These are phyloP conservation scores for Durio zibethinus DNA, from an alignment of 345 rosid species.

Conservation along the genomic window DNA sequence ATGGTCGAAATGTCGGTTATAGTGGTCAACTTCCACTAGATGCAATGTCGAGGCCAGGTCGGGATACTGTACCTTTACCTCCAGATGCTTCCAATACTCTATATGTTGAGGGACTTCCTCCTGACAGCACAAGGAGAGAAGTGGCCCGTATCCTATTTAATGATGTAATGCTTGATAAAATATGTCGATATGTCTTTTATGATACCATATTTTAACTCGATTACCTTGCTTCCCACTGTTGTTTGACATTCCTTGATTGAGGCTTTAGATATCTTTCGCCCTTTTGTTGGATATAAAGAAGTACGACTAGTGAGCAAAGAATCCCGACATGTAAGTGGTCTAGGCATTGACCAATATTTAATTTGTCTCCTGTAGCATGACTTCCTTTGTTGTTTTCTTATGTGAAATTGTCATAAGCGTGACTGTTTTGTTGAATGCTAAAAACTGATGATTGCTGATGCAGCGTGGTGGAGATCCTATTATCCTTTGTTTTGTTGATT, in stretches of 20 bases:
- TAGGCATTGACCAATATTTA: neutral
- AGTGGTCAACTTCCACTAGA: conserved; percentile 33
- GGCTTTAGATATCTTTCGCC: conserved; percentile 74
- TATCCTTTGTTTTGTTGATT: conserved; percentile 87
- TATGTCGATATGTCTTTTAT: neutral
- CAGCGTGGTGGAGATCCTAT: conserved; percentile 84
- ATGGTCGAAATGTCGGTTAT: conserved; percentile 45
- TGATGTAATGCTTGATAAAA: conserved; percentile 1
- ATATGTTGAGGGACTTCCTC: conserved; percentile 81
- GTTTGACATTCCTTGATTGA: conserved; percentile 33
- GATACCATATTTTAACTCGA: conserved; percentile 1
- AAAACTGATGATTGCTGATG: conserved; percentile 20
- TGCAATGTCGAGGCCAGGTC: conserved; percentile 36
- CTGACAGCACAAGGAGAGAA: conserved; percentile 69
- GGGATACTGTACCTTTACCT: conserved; percentile 52
- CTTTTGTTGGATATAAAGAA: conserved; percentile 81
- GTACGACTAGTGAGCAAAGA: conserved; percentile 79
- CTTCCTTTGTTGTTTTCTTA: conserved; percentile 3
- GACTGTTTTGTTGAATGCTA: conserved; percentile 1
- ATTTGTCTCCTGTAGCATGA: neutral
- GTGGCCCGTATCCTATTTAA: conserved; percentile 78
- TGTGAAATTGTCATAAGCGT: neutral
- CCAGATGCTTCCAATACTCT: conserved; percentile 76
- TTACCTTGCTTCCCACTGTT: neutral
- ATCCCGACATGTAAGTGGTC: conserved; percentile 55